These are phyloP conservation scores for Trichoderma polysporum DNA, from an alignment of 2,329 filamentous ascomycete genomes.

Conservation along the genomic window DNA sequence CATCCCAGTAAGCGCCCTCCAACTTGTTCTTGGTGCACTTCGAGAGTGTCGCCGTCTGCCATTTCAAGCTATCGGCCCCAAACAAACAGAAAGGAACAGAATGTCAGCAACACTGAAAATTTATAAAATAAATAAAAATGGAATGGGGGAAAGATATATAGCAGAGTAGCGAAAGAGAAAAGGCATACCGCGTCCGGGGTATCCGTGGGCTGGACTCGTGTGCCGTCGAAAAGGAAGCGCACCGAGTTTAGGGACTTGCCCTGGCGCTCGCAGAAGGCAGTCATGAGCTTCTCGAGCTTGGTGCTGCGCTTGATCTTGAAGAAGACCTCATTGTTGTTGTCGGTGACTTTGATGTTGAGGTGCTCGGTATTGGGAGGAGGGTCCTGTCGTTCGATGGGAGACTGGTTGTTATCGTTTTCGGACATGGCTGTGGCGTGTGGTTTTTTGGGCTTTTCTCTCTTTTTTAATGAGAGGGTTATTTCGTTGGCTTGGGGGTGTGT, in stretches of 20 bases:
- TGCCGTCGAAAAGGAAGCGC: slow-evolving; percentile 94
- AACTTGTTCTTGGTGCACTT: slow-evolving; percentile 98
- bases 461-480: neutral
- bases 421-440: slow-evolving; percentile 42
- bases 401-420: slow-evolving; percentile 45
- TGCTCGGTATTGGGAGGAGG: slow-evolving; percentile 66
- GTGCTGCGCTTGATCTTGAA: slow-evolving; percentile 99
- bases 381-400: slow-evolving; percentile 30
- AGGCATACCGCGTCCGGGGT: slow-evolving; percentile 84
- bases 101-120: slow-evolving; percentile 55
- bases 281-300: slow-evolving; percentile 96
- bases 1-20: slow-evolving; percentile 57
- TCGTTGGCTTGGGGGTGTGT: neutral
- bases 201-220: slow-evolving; percentile 82
- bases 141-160: neutral
- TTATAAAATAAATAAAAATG: neutral
- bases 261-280: slow-evolving; percentile 94
- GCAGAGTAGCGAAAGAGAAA: neutral
- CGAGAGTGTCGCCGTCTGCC: slow-evolving; percentile 91
- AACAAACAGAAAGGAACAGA: neutral
- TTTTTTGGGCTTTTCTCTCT: neutral
- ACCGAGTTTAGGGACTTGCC: slow-evolving; percentile 84
- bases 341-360: slow-evolving; percentile 98
- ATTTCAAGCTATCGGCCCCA: slow-evolving; percentile 70
- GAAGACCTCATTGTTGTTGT: slow-evolving; percentile 99